phyloP scores from a whole-genome alignment of 2,329 filamentous ascomycete genomes.

The Chaetomium globosum region DNA sequence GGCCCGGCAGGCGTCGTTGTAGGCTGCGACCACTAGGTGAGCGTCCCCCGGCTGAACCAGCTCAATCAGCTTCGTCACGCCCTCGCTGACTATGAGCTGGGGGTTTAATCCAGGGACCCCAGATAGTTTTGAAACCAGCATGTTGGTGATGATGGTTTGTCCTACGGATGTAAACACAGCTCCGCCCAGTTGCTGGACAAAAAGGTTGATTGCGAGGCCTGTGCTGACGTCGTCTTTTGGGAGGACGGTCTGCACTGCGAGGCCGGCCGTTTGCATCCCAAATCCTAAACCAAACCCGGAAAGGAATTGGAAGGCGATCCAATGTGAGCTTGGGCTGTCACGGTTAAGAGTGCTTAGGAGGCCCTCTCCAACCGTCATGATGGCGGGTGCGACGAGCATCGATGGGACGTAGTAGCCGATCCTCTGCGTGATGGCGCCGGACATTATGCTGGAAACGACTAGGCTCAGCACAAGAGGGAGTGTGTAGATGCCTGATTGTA shows the following conservation, averaged over 20 bases:
- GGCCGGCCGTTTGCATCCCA: slow-evolving; percentile 59
- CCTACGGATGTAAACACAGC: slow-evolving; percentile 61
- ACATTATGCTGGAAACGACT: slow-evolving; percentile 54
- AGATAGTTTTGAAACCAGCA: slow-evolving; percentile 47
- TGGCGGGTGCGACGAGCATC: slow-evolving; percentile 55
- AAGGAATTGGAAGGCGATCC: slow-evolving; percentile 64
- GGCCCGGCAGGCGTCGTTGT: slow-evolving; percentile 64
- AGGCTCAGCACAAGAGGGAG: slow-evolving; percentile 60
- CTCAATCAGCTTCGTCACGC: slow-evolving; percentile 62
- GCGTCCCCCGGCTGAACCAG: slow-evolving; percentile 55
- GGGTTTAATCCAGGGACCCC: slow-evolving; percentile 50
- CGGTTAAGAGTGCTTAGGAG: slow-evolving; percentile 60
- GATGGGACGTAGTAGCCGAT: slow-evolving; percentile 63
- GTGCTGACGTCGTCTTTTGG: slow-evolving; percentile 56
- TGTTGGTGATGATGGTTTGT: slow-evolving; percentile 55
- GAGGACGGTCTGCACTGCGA: slow-evolving; percentile 60
- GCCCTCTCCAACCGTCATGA: slow-evolving; percentile 57
- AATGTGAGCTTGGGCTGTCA: slow-evolving; percentile 51
- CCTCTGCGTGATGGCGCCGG: slow-evolving; percentile 53
- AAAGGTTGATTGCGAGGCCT: slow-evolving; percentile 60
- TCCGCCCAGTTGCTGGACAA: slow-evolving; percentile 61
- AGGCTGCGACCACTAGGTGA: slow-evolving; percentile 60
- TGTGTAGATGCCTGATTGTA: slow-evolving; percentile 60
- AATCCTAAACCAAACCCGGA: slow-evolving; percentile 62
- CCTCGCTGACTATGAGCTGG: slow-evolving; percentile 49